A percentile compares a stretch with the other conserved stretches of the same genome.
Conservation (phyloP, 768 basidiomycete genomes). For the Scleroderma bovista region DNA sequence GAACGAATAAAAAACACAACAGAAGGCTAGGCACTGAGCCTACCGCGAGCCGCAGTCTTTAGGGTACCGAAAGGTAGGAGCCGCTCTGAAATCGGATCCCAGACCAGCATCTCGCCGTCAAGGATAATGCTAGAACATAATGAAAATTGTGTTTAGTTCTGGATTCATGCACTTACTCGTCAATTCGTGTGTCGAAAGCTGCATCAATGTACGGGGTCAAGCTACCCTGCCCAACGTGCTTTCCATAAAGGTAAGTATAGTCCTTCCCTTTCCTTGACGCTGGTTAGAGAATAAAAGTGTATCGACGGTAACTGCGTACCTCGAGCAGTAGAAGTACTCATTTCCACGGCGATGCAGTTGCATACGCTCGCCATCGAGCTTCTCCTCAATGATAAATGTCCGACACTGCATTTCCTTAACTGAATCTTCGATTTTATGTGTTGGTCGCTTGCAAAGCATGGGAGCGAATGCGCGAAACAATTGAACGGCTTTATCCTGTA, state of each 20-base stretch:
- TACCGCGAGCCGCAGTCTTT: slow-evolving; percentile 88
- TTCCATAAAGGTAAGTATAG: slow-evolving; percentile 89
- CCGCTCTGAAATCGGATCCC: slow-evolving; percentile 86
- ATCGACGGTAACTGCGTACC: slow-evolving; percentile 38
- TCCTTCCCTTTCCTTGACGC: slow-evolving; percentile 76
- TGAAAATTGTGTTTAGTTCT: slow-evolving; percentile 4
- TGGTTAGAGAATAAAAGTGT: neutral
- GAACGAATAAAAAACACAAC: neutral
- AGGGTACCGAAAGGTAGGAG: slow-evolving; percentile 90
- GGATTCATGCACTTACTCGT: slow-evolving; percentile 54
- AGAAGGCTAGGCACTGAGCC: slow-evolving; percentile 5
- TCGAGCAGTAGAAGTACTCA: slow-evolving; percentile 89
- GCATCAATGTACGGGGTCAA: slow-evolving; percentile 81
- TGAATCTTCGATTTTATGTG: slow-evolving; percentile 72
- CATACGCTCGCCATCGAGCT: slow-evolving; percentile 94
- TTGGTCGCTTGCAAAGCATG: slow-evolving; percentile 91
- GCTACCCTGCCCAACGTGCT: slow-evolving; percentile 74
- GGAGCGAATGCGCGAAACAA: slow-evolving; percentile 87
- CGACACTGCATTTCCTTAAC: slow-evolving; percentile 77
- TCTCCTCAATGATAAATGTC: slow-evolving; percentile 92
- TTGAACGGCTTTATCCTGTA: slow-evolving; percentile 77
- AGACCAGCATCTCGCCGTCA: slow-evolving; percentile 98
- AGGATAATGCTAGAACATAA: slow-evolving; percentile 70
- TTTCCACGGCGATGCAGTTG: slow-evolving; percentile 91
- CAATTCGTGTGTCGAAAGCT: slow-evolving; percentile 70